Conservation (phyloP, 495 filamentous ascomycete species). For the Aspergillus biplanus region DNA sequence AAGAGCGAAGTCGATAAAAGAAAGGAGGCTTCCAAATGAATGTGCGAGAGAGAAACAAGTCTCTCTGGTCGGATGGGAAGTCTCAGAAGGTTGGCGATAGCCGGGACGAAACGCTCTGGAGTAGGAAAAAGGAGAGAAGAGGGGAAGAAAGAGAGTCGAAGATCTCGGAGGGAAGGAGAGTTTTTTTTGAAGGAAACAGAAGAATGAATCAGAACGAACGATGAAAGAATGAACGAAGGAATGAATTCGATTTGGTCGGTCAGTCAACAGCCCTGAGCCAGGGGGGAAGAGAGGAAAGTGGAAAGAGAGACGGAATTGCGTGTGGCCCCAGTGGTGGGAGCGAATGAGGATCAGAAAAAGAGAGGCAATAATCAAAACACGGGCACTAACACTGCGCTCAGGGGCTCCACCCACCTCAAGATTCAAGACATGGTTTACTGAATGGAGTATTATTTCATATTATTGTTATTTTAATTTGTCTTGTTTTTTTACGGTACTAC, state of each 20-base stretch:
- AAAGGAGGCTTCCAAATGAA: constrained; percentile 44
- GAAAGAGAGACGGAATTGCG: constrained; percentile 8
- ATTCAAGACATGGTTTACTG: constrained; percentile 19
- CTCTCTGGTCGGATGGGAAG: constrained; percentile 52
- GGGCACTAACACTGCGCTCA: constrained; percentile 12
- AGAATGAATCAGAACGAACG: constrained; percentile 12
- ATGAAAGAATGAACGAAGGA: constrained; percentile 8
- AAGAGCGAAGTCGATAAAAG: constrained; percentile 32
- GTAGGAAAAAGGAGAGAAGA: constrained; percentile 25
- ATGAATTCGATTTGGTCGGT: constrained; percentile 19
- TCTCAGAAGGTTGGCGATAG: constrained; percentile 25
- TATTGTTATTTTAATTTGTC: neutral
- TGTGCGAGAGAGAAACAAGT: constrained; percentile 48
- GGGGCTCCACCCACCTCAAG: constrained; percentile 20
- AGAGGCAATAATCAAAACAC: constrained; percentile 17
- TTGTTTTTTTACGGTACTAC: neutral
- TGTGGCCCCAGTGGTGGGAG: constrained; percentile 19
- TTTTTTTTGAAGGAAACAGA: constrained; percentile 13
- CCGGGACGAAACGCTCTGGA: constrained; percentile 25
- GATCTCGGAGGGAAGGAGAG: constrained; percentile 25
- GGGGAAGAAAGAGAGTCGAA: constrained; percentile 28
- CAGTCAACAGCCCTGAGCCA: constrained; percentile 23
- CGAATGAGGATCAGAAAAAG: constrained; percentile 20
- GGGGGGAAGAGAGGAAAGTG: constrained; percentile 15
- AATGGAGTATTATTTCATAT: constrained; percentile 2